Evolutionary conservation across 805 yeast species (phyloP).

Genomic region (Peterozyma toletana): DNA sequence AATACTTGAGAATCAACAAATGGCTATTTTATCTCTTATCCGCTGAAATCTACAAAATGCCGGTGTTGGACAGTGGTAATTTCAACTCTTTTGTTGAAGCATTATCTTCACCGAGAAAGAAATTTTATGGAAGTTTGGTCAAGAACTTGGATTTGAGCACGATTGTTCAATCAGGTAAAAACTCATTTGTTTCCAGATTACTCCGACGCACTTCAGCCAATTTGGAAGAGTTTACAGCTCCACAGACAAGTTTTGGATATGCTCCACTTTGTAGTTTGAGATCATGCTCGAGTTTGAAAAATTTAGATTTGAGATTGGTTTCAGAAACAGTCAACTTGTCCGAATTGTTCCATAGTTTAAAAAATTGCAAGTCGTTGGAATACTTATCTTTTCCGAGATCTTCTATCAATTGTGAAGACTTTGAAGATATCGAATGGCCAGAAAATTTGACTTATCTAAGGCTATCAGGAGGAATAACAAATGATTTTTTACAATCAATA

Average conservation of each 20-base stretch:
- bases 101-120: conserved; percentile 40
- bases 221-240: conserved; percentile 72
- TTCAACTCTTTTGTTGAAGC: conserved; percentile 69
- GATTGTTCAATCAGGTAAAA: conserved; percentile 86
- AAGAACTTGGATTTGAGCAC: conserved; percentile 63
- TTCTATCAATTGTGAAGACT: conserved; percentile 63
- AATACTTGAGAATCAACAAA: conserved; percentile 53
- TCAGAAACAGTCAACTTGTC: conserved; percentile 84
- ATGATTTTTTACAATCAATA: conserved; percentile 65
- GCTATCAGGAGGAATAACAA: conserved; percentile 84
- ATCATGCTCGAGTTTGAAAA: conserved; percentile 54
- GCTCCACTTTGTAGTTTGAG: conserved; percentile 82
- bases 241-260: conserved; percentile 91
- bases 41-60: conserved; percentile 60
- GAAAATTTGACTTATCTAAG: conserved; percentile 62
- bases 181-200: conserved; percentile 79
- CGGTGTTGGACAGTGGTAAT: conserved; percentile 58
- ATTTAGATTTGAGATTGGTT: conserved; percentile 75
- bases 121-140: conserved; percentile 51
- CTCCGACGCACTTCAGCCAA: conserved; percentile 67
- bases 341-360: conserved; percentile 72
- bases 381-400: conserved; percentile 85
- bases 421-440: conserved; percentile 66
- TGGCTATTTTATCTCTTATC: conserved; percentile 52
- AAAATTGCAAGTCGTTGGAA: conserved; percentile 52